These are phyloP conservation scores for Prunus davidiana DNA, from an alignment of 306 rosid genomes.

Conservation along the genomic window DNA sequence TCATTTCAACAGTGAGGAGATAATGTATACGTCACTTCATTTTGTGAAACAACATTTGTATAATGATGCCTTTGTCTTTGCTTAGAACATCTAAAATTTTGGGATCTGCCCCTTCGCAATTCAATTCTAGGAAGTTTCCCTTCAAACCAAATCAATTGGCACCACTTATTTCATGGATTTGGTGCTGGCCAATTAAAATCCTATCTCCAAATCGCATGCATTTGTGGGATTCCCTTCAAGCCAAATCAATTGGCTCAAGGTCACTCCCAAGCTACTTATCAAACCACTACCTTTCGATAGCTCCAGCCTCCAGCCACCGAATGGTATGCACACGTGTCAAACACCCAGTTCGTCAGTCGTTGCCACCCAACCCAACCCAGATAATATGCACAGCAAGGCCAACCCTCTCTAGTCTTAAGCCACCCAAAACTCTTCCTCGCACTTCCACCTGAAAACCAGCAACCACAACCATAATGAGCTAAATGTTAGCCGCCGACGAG, in stretches of 20 bases:
- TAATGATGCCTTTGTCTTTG: not conserved
- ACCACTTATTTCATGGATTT: not conserved
- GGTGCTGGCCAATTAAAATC: conserved; percentile 15
- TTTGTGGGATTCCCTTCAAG: not conserved
- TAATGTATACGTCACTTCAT: not conserved
- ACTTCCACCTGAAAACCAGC: conserved; percentile 13
- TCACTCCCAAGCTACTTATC: not conserved
- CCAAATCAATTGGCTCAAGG: conserved; percentile 8
- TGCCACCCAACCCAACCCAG: conserved; percentile 24
- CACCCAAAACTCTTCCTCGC: conserved; percentile 32
- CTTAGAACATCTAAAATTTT: not conserved
- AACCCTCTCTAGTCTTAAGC: conserved; percentile 7
- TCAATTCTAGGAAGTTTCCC: no score
- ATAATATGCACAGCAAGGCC: conserved; percentile 28
- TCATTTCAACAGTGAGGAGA: conserved; percentile 7
- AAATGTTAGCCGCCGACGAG: conserved; percentile 54
- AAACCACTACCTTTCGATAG: conserved; percentile 1
- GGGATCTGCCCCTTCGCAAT: no score
- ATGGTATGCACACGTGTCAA: conserved; percentile 36
- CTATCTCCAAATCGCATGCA: not conserved
- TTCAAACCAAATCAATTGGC: not conserved
- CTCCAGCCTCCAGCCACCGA: not conserved
- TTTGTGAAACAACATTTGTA: not conserved
- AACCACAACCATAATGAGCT: conserved; percentile 32
- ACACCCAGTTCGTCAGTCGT: conserved; percentile 22